These are phyloP conservation scores for Galerina sulciceps DNA, from an alignment of 768 basidiomycete species.

Conservation along the genomic window DNA sequence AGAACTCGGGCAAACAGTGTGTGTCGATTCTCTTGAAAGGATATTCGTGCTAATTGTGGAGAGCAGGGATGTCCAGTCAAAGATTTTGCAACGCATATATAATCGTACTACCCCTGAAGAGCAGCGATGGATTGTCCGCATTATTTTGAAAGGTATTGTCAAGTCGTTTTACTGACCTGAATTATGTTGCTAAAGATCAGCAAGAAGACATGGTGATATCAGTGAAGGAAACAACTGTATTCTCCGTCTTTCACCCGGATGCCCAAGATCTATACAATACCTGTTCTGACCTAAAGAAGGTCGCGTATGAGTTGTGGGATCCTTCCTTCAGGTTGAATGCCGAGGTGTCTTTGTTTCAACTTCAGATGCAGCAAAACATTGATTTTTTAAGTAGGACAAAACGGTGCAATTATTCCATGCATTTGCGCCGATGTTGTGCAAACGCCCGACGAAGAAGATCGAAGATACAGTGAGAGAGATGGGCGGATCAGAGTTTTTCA, in stretches of 20 bases:
- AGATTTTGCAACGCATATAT: slow-evolving; percentile 76
- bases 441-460: slow-evolving; percentile 79
- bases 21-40: slow-evolving; percentile 18
- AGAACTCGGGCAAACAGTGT: slow-evolving; percentile 76
- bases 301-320: slow-evolving; percentile 88
- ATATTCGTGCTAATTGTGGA: slow-evolving; percentile 6
- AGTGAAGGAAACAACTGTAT: slow-evolving; percentile 92
- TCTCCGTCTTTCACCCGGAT: slow-evolving; percentile 91
- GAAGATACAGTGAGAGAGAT: slow-evolving; percentile 87
- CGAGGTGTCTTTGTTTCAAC: slow-evolving; percentile 39
- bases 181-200: not conserved
- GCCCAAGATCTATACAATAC: slow-evolving; percentile 95
- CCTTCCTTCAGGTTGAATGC: slow-evolving; percentile 66
- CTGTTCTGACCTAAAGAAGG: slow-evolving; percentile 94
- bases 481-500: slow-evolving; percentile 76
- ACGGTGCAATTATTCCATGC: slow-evolving; percentile 79
- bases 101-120: slow-evolving; percentile 84
- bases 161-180: not conserved
- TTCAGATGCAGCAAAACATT: not conserved
- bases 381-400: slow-evolving; percentile 64
- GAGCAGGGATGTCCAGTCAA: slow-evolving; percentile 72
- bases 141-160: slow-evolving; percentile 85
- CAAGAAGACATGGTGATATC: slow-evolving; percentile 84
- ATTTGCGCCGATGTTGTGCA: slow-evolving; percentile 96
- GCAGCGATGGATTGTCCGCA: slow-evolving; percentile 94